phyloP scores from a whole-genome alignment of 2,329 filamentous ascomycete species.

The Magnaporthiopsis incrustans region DNA sequence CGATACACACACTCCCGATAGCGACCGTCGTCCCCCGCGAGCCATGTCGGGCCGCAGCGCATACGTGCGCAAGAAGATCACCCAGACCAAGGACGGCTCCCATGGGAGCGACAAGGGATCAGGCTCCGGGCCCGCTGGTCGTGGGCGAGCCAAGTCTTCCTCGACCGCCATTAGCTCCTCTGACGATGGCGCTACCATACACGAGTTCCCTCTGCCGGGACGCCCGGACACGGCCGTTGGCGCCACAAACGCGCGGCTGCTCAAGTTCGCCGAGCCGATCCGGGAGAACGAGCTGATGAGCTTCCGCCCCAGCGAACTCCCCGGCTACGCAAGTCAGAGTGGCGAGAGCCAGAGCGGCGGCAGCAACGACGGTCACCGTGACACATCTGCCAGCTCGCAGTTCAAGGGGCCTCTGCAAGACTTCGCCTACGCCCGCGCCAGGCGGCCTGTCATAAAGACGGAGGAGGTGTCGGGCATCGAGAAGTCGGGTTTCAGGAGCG shows the following conservation, averaged over 20 bases:
- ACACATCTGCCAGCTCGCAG: conserved; percentile 15
- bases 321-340: conserved; percentile 17
- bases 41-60: conserved; percentile 52
- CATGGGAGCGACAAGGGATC: conserved; percentile 17
- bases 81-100: conserved; percentile 27
- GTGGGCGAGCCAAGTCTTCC: conserved; percentile 23
- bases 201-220: conserved; percentile 27
- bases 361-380: conserved; percentile 26
- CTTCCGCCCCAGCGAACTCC: conserved; percentile 18
- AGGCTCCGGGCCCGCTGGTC: conserved; percentile 7
- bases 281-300: conserved; percentile 23
- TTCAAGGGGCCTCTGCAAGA: conserved; percentile 29
- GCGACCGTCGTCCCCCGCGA: neutral
- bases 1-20: neutral
- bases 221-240: conserved; percentile 33
- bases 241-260: conserved; percentile 34
- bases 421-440: conserved; percentile 33
- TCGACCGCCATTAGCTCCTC: conserved; percentile 26
- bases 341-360: conserved; percentile 30
- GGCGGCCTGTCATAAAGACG: conserved; percentile 35
- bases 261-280: conserved; percentile 35
- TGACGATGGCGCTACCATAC: conserved; percentile 30
- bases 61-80: conserved; percentile 51
- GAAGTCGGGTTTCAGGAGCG: conserved; percentile 43
- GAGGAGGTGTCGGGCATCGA: conserved; percentile 47